Percentiles rank a stretch among this genome's conserved stretches.
Conservation (phyloP, 148 eudicot genomes). For the Chenopodium quinoa region DNA sequence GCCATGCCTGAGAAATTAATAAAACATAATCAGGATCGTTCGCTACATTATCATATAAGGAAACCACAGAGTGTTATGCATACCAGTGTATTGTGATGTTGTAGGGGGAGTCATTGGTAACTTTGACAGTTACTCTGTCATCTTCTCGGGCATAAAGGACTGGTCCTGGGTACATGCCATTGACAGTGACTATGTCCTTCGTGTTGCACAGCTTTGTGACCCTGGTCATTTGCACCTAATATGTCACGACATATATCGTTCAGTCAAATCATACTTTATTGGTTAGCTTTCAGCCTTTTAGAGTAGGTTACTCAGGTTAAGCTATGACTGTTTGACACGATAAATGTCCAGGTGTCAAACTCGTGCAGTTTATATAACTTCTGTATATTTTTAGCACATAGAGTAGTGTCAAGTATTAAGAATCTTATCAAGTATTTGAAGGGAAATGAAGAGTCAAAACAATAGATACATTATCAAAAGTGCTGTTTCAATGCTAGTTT, state of each 20-base stretch:
- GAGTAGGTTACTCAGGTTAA: neutral
- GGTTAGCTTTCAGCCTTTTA: neutral
- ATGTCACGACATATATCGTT: slow-evolving; percentile 6
- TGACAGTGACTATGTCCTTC: slow-evolving; percentile 41
- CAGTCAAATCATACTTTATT: neutral
- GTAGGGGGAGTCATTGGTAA: slow-evolving; percentile 53
- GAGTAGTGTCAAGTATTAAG: neutral
- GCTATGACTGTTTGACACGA: neutral
- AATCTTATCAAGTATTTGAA: neutral
- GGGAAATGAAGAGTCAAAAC: neutral
- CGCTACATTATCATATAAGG: neutral
- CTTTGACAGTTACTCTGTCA: slow-evolving; percentile 39
- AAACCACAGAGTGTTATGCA: neutral
- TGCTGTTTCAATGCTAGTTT: neutral
- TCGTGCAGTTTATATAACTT: neutral
- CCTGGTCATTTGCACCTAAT: slow-evolving; percentile 47
- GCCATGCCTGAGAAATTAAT: slow-evolving; percentile 46
- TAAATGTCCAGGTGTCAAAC: neutral
- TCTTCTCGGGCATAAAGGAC: slow-evolving; percentile 58
- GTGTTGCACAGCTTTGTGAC: slow-evolving; percentile 50
- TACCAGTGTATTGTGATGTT: slow-evolving; percentile 70
- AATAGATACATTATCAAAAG: neutral
- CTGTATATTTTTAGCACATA: neutral
- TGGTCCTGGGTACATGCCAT: slow-evolving; percentile 57
- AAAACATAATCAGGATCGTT: neutral